These are phyloP conservation scores for Penicillium sp. DNA, from an alignment of 2,329 filamentous ascomycete genomes.

Conservation along the genomic window DNA sequence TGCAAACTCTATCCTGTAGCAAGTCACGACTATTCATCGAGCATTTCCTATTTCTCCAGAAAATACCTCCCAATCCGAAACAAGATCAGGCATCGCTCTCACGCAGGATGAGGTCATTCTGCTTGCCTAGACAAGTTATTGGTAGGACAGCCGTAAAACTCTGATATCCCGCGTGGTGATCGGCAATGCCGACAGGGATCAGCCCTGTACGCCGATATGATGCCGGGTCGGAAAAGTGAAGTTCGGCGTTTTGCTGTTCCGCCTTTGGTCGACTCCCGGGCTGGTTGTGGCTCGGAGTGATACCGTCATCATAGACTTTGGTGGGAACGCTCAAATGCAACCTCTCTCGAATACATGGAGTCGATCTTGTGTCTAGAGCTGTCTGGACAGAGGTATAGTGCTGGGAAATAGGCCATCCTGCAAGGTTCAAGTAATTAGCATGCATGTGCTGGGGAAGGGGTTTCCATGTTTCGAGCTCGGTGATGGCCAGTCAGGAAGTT, in stretches of 20 bases:
- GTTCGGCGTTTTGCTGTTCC: neutral
- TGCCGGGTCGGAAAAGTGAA: neutral
- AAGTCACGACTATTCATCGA: neutral
- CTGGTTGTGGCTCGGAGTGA: neutral
- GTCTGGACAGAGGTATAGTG: neutral
- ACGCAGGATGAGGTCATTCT: neutral
- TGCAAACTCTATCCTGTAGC: neutral
- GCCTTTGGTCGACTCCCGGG: neutral
- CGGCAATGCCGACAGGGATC: neutral
- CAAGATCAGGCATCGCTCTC: neutral
- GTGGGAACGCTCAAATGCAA: slow-evolving; percentile 2
- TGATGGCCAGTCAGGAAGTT: too few relatives aligned
- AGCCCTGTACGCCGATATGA: neutral
- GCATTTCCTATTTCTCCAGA: neutral
- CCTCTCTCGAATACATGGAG: neutral
- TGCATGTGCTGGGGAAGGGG: too few relatives aligned
- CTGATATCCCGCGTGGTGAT: neutral
- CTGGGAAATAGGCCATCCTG: neutral
- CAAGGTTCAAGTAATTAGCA: neutral
- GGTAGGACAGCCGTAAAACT: neutral
- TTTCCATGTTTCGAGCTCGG: too few relatives aligned
- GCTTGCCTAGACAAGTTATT: neutral
- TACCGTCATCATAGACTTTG: slow-evolving; percentile 5
- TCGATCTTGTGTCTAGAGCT: neutral
- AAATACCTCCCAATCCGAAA: neutral